A percentile compares a stretch with the other conserved stretches of the same genome.
phyloP scores from a whole-genome alignment of 306 rosid species.

The Alnus glutinosa region DNA sequence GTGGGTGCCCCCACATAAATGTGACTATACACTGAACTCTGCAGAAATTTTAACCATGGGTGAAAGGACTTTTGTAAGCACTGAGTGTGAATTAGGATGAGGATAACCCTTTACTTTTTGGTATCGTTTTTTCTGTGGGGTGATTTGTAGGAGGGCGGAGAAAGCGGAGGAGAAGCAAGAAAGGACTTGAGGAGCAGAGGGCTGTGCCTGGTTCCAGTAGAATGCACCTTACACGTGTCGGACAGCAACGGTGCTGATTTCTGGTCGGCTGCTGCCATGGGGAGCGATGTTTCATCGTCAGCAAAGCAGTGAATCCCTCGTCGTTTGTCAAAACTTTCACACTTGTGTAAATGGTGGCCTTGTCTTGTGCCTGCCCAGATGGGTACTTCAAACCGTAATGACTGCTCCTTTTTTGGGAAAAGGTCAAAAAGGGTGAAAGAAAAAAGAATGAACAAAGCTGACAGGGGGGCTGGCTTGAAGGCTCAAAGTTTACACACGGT shows the following conservation, averaged over 20 bases:
- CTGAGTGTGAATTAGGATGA: neutral
- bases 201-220: slow-evolving; percentile 75
- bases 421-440: neutral
- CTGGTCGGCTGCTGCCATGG: slow-evolving; percentile 78
- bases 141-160: slow-evolving; percentile 32
- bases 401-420: neutral
- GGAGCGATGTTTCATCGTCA: slow-evolving; percentile 26
- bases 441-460: neutral
- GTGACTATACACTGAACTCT: neutral
- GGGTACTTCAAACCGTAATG: neutral
- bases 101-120: slow-evolving; percentile 15
- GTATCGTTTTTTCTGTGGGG: neutral
- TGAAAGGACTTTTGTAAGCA: too few species aligned
- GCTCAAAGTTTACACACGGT: neutral
- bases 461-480: neutral
- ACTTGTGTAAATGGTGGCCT: slow-evolving; percentile 22
- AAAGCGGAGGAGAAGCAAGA: slow-evolving; percentile 15
- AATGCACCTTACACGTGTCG: slow-evolving; percentile 63
- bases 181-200: slow-evolving; percentile 64
- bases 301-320: slow-evolving; percentile 14
- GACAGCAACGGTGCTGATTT: slow-evolving; percentile 83
- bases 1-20: neutral
- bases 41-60: too few species aligned
- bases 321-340: slow-evolving; percentile 5
- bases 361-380: neutral